Base-by-base conservation (phyloP, 2,329 filamentous ascomycete genomes). In the Daldinia sp. region DNA sequence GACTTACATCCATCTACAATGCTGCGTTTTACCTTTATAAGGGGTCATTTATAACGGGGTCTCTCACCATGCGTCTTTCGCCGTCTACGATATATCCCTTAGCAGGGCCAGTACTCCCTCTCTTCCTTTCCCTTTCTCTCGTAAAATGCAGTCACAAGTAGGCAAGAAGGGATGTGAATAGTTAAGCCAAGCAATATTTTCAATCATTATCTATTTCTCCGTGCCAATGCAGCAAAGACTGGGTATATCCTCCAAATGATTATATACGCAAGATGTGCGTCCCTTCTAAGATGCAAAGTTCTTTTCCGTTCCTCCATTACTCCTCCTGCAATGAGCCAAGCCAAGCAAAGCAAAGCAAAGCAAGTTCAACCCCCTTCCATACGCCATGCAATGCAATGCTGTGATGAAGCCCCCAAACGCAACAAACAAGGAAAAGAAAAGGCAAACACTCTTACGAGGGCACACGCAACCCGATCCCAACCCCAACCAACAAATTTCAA, bases 131-230 rank as follows among this genome's bases (percentile, higher is more conserved):
- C 7, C 33, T n/a, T 12, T 50, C 26, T 2, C 12, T 30, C 26
- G 10, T 33, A 33, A 18, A 33, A 35, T 3, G 3, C 28, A 51
- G 12, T 48, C 15, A 20, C 28, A 5, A 53, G 30, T 35, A 35
- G 7, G 28, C 6, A 48, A 28, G 23, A 48, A 15, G 23, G 23
- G 35, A 6, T 23, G 6, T 30, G 13, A 50, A 50, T 50, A 50
- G 20, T 50, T 13, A 30, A 50, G 46, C 46, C 46, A 50, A 35
- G 48, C 26, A 53, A 33, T 15, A 33, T 26, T 46, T 6, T 46
- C 20, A 46, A 46, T 46, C 23, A 13, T 46, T 3, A 23, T 20
- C 13, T 15, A 6, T 13, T 44, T n/a, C 42, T 15, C 44, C 1
- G 3, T 46, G 15, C 26, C n/a, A 51, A 51, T 12, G 23, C 4